Conservation (phyloP, 1,139 yeast species). For the Blastobotrys buckinghamii region DNA sequence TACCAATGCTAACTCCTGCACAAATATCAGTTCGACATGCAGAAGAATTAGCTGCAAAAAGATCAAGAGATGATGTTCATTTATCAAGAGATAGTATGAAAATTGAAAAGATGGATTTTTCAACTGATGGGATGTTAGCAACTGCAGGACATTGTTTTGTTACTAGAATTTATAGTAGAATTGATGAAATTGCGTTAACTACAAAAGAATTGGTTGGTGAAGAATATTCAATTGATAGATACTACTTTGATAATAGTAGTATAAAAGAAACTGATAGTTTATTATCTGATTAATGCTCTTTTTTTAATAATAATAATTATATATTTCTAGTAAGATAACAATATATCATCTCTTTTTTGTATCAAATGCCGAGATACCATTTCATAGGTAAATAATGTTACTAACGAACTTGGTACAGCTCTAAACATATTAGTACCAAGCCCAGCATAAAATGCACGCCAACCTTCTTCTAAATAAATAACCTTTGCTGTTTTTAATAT, state of each 20-base stretch:
- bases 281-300: background rate
- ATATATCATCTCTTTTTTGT: slow-evolving; percentile 11
- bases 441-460: slow-evolving; percentile 84
- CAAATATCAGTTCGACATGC: slow-evolving; percentile 20
- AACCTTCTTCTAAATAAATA: slow-evolving; percentile 66
- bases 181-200: slow-evolving; percentile 25
- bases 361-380: slow-evolving; percentile 59
- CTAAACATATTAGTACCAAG: slow-evolving; percentile 78
- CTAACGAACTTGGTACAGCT: slow-evolving; percentile 93
- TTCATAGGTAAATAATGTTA: slow-evolving; percentile 91
- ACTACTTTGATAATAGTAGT: slow-evolving; percentile 1
- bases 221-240: slow-evolving; percentile 22
- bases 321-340: background rate
- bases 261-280: background rate
- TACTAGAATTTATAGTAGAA: slow-evolving; percentile 25
- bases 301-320: too few species aligned
- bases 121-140: slow-evolving; percentile 23
- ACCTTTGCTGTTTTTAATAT: slow-evolving; percentile 43
- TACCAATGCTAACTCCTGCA: slow-evolving; percentile 29
- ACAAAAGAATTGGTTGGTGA: slow-evolving; percentile 31
- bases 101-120: slow-evolving; percentile 4
- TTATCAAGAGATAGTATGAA: background rate
- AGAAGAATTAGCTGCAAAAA: background rate
- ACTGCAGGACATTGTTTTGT: slow-evolving; percentile 24
- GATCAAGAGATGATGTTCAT: background rate